Conservation (phyloP, 1,284 basidiomycete genomes). For the Rhodotorula sp. region DNA sequence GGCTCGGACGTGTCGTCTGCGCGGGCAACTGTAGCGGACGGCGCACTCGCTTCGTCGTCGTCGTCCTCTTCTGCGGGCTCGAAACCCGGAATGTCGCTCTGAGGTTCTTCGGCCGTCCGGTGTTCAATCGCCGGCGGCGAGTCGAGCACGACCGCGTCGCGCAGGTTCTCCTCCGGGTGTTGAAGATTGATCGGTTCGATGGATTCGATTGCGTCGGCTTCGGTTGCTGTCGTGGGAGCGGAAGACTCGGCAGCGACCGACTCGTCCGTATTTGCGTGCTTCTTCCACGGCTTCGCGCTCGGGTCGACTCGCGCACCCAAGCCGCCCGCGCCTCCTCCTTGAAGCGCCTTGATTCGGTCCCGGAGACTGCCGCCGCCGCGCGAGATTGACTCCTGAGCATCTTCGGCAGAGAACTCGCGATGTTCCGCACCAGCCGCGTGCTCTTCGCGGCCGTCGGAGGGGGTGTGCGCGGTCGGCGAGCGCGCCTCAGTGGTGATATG, state of each 20-base stretch:
- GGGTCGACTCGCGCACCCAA: conserved; percentile 50
- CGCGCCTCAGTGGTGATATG: neutral
- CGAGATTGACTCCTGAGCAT: conserved; percentile 35
- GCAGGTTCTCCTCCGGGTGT: conserved; percentile 29
- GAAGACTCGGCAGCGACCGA: neutral
- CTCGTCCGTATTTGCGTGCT: neutral
- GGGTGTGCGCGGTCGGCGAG: neutral
- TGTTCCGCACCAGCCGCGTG: conserved; percentile 6
- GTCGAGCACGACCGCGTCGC: conserved; percentile 42
- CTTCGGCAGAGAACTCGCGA: conserved; percentile 41
- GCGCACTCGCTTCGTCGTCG: neutral
- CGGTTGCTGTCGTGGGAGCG: neutral
- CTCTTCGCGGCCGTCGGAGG: conserved; percentile 4
- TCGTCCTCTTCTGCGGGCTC: conserved; percentile 23
- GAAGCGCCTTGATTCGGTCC: conserved; percentile 87
- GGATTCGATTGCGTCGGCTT: too few relatives aligned
- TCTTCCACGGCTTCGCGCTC: conserved; percentile 63
- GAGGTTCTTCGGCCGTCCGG: conserved; percentile 20
- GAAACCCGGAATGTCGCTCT: conserved; percentile 21
- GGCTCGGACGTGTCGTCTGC: conserved; percentile 1
- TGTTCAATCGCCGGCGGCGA: conserved; percentile 48
- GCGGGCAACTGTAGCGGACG: neutral
- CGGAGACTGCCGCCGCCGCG: conserved; percentile 59
- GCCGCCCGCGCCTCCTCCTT: conserved; percentile 56
- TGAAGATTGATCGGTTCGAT: conserved; percentile 7